Base-by-base conservation (phyloP, 78 protist genomes). In the Dictyostelium capitatum region DNA sequence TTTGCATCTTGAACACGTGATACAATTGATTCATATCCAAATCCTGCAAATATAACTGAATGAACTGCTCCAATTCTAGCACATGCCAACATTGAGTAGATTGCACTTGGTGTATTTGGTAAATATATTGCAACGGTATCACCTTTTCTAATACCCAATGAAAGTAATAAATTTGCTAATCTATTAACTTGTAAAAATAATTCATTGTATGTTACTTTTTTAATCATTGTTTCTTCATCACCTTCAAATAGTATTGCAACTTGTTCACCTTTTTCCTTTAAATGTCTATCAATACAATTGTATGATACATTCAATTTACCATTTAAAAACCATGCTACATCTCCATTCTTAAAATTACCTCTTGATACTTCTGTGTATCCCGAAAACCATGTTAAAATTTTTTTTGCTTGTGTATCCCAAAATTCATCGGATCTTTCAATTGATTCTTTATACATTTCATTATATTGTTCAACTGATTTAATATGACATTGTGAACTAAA, bases 61-160 rank as follows among this genome's bases (percentile, higher is more conserved):
- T 93, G 99, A n/a, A 98, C 56, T 0, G 99, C 99, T 43, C 99
- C 99, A 32, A 98, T 96, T 32, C 99, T 91, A n/a, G 99, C 99
- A 57, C 99, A 98, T 41, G 99, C 99, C 48, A 98, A 97, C 99
- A 98, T 98, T 25, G 98, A 89, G 46, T 92, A 75, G 28, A 94
- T 95, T 6, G 96, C 95, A 32, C 78, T 93, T 75, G 97, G 97
- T 51, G 96, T 79, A 91, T 96, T 98, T 56, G 99, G 98, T 95
- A 98, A 59, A 90, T 97, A 98, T 54, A 98, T 95, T 28, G 96
- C 90, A 15, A 98, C 99, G 6, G 95, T 82, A 69, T 98, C 98
- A 20, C 99, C 99, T 62, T 96, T 95, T 25, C 85, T 43, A 23
- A 97, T 96, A 0, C 98, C 98, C 19, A 80, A 20, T 25, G 91